Base-by-base conservation (phyloP, 2,329 filamentous ascomycete genomes). In the Sporothrix protearum region DNA sequence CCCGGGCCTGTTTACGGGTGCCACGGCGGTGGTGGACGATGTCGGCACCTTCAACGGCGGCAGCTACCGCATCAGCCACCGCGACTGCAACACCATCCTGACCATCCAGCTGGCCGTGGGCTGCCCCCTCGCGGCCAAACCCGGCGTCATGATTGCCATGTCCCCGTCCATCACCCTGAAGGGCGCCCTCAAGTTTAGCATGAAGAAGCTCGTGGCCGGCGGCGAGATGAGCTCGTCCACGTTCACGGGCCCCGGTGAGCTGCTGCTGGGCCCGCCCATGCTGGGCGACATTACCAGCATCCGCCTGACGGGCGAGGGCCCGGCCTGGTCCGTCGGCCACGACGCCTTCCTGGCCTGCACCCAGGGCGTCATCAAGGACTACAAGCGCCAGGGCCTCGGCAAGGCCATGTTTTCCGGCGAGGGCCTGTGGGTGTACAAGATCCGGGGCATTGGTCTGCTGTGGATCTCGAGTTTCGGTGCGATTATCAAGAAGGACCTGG, bases 31-130 rank as follows among this genome's bases (percentile, higher is more conserved):
- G 0, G 84, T 88, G 39, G 96, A 98, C 80, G 94, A 97, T 76
- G 88, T 97, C 1, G 96, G 96, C n/a, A 96, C 92, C 0, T 99
- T 98, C 84, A 98, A 98, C 79, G 96, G 96, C 19, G 96, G 96
- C 14, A 95, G 92, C 78, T 99, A 95, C 79, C 87, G 96, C 57
- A 94, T 98, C 78, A 96, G 92, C 77, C 96, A 99, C 78, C 87
- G 96, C 28, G 94, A 97, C 80, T 91, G 89, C 72, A 99, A 98
- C 80, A 94, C 92, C 0, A 91, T 97, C 75, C 81, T 97, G 73
- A 98, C 94, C 0, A 81, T 97, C 28, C 95, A 97, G 80, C 82
- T 98, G 61, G 95, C 95, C 14, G 91, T 96, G 79, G 94, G 94
- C 2, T 97, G 93, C 77, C 95, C 95, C 0, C 80, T 98, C 68